Percentiles rank a stretch among this genome's conserved stretches.
These are phyloP conservation scores for Oxytropis ochrocephala DNA, from an alignment of 306 rosid genomes.

Conservation along the genomic window DNA sequence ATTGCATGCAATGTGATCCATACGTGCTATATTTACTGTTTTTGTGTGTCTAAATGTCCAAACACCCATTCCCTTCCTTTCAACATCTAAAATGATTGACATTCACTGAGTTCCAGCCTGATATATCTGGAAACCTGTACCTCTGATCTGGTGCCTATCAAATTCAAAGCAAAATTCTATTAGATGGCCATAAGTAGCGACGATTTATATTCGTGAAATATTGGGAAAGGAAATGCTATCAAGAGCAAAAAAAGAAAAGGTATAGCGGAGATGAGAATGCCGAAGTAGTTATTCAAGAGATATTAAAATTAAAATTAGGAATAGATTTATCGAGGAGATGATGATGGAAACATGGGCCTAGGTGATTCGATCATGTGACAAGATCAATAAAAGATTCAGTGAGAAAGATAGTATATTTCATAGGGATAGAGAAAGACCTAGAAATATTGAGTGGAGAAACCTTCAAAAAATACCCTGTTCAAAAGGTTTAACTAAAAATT, in stretches of 20 bases:
- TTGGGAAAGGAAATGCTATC: not conserved
- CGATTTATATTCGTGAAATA: not conserved
- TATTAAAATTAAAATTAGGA: not conserved
- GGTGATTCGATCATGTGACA: not conserved
- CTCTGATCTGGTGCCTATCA: not conserved
- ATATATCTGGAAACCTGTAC: not conserved
- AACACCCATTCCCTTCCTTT: not conserved
- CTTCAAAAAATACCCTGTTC: too few relatives aligned
- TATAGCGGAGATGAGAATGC: not conserved
- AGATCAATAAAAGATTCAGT: not conserved
- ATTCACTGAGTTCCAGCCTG: not conserved
- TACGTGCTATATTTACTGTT: not conserved
- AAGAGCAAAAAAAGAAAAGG: not conserved
- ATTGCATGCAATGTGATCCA: not conserved
- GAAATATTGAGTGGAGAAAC: not conserved
- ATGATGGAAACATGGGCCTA: not conserved
- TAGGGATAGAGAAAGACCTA: not conserved
- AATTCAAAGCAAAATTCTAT: not conserved
- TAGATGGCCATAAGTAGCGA: not conserved
- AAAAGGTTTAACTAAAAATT: not conserved
- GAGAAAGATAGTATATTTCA: not conserved
- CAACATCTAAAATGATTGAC: not conserved
- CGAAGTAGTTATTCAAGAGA: not conserved
- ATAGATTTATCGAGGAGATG: not conserved
- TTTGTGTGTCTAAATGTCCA: conserved; percentile 1